phyloP scores from a whole-genome alignment of 345 rosid genomes.

The Citrus medica region DNA sequence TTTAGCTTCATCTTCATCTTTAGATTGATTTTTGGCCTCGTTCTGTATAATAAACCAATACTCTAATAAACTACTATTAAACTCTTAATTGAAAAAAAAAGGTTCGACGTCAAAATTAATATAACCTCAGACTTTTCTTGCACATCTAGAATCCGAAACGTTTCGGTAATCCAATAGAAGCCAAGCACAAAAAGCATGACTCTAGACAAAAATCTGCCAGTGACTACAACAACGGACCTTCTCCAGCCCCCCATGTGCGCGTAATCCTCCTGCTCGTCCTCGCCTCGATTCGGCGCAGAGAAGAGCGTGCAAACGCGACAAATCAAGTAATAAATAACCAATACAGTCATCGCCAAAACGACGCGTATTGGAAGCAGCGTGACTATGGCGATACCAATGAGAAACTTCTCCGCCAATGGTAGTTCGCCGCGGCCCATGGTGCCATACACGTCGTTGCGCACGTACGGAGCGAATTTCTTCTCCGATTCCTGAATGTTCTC shows the following conservation, averaged over 20 bases:
- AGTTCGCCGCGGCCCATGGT: slow-evolving; percentile 85
- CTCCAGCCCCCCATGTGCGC: slow-evolving; percentile 97
- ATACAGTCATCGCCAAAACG: slow-evolving; percentile 41
- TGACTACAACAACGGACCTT: slow-evolving; percentile 56
- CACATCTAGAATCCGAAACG: slow-evolving; percentile 25
- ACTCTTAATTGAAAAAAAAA: too few relatives aligned
- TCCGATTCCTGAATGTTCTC: slow-evolving; percentile 66
- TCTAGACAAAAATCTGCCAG: slow-evolving; percentile 72
- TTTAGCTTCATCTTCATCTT: slow-evolving; percentile 21
- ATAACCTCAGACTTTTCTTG: slow-evolving; percentile 31
- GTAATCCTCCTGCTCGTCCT: slow-evolving; percentile 75
- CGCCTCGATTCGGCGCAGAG: slow-evolving; percentile 67
- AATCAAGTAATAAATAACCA: slow-evolving; percentile 69
- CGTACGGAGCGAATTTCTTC: slow-evolving; percentile 85
- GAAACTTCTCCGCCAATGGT: slow-evolving; percentile 59
- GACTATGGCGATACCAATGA: slow-evolving; percentile 52
- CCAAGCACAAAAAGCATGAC: slow-evolving; percentile 81
- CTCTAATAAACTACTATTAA: background rate
- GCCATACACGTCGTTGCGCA: slow-evolving; percentile 78
- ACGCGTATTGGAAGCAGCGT: slow-evolving; percentile 77
- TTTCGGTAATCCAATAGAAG: slow-evolving; percentile 81
- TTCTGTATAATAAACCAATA: slow-evolving; percentile 22
- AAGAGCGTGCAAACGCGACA: slow-evolving; percentile 82
- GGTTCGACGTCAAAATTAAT: background rate
- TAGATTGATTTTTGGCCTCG: slow-evolving; percentile 28